These are phyloP conservation scores for Cudoniella acicularis DNA, from an alignment of 495 filamentous ascomycete genomes.

Conservation along the genomic window DNA sequence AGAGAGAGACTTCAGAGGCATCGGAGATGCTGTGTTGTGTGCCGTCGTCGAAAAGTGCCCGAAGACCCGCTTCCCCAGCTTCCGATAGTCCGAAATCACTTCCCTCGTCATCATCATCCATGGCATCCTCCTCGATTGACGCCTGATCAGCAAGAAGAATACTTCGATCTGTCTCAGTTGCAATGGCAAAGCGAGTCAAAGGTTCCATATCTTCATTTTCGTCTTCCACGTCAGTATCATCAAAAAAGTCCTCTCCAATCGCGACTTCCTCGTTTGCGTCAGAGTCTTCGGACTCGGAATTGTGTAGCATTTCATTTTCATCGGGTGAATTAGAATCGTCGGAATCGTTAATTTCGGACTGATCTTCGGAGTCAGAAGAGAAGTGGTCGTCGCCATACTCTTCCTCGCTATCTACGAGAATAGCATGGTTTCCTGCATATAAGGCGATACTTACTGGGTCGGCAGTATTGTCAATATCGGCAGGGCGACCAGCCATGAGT, in stretches of 20 bases:
- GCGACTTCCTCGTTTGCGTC: slow-evolving; percentile 10
- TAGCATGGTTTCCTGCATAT: slow-evolving; percentile 9
- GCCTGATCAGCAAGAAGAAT: no score
- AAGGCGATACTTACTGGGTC: slow-evolving; percentile 1
- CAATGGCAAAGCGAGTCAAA: no score
- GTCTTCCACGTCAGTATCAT: slow-evolving; percentile 9
- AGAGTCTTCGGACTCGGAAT: slow-evolving; percentile 24
- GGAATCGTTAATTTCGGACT: slow-evolving; percentile 7
- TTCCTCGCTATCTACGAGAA: slow-evolving; percentile 21
- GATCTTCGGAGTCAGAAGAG: slow-evolving; percentile 21
- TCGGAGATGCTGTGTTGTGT: neutral
- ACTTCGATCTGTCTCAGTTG: no score
- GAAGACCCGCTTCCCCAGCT: slow-evolving; percentile 19
- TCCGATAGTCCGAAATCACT: slow-evolving; percentile 24
- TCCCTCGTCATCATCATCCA: slow-evolving; percentile 13
- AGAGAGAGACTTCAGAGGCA: neutral
- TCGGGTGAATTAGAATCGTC: neutral
- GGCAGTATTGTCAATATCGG: slow-evolving; percentile 8
- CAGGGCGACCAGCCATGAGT: slow-evolving; percentile 6
- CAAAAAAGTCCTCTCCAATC: slow-evolving; percentile 4
- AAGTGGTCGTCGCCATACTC: slow-evolving; percentile 32
- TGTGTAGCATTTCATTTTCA: slow-evolving; percentile 3
- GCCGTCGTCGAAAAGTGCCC: slow-evolving; percentile 13
- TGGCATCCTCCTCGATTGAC: slow-evolving; percentile 16
- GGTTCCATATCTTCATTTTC: slow-evolving; percentile 20